Conservation (phyloP, 2,329 filamentous ascomycete genomes). For the Aspergillus sp. region DNA sequence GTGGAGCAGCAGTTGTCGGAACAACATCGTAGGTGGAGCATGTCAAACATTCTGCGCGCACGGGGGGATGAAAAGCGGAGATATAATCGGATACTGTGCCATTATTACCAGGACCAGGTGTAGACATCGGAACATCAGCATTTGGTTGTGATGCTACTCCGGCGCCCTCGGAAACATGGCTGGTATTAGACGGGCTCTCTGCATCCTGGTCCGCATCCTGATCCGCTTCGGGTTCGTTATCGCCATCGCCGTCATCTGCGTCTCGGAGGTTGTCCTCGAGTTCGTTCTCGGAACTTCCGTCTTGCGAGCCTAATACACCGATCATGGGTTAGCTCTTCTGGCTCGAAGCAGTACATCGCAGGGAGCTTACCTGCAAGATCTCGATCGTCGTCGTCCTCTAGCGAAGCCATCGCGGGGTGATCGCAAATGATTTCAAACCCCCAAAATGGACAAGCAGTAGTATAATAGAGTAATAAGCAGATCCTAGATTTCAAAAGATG, state of each 20-base stretch:
- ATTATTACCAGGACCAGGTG: constrained; percentile 38
- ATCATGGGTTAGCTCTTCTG: constrained; percentile 4
- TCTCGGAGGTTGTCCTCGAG: constrained; percentile 43
- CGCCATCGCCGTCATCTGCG: constrained; percentile 34
- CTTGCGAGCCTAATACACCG: constrained; percentile 38
- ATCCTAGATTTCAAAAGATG: no score
- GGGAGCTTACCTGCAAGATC: constrained; percentile 32
- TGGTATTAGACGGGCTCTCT: constrained; percentile 36
- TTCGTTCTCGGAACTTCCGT: constrained; percentile 47
- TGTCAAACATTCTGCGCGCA: constrained; percentile 73
- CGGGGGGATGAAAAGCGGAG: constrained; percentile 52
- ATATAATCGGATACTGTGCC: constrained; percentile 23
- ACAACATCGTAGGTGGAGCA: constrained; percentile 89
- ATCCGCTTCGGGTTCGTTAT: constrained; percentile 33
- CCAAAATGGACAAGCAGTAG: no score
- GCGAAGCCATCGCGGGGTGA: constrained; percentile 22
- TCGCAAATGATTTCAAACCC: no score
- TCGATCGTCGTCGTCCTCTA: constrained; percentile 38
- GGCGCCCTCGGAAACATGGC: constrained; percentile 33
- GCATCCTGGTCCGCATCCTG: constrained; percentile 30
- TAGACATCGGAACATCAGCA: constrained; percentile 45
- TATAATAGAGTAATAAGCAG: no score
- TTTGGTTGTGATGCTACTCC: constrained; percentile 38
- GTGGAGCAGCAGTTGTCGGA: constrained; percentile 92
- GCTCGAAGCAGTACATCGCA: not conserved